phyloP scores from a whole-genome alignment of 1,139 yeast species.

The Spencermartinsiella ligniputridi region DNA sequence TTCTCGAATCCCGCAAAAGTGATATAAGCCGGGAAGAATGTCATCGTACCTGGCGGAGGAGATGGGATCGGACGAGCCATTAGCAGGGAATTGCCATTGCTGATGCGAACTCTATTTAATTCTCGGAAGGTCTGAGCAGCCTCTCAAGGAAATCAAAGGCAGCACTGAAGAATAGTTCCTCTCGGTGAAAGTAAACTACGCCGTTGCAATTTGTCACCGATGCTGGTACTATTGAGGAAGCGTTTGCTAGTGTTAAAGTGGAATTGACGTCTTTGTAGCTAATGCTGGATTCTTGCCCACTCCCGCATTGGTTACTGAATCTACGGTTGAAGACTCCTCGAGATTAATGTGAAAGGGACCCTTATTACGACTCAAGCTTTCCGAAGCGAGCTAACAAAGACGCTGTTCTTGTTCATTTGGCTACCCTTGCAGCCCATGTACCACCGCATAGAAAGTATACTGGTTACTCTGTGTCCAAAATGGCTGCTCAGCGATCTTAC shows the following conservation, averaged over 20 bases:
- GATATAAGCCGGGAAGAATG: conserved; percentile 1
- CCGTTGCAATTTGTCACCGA: background rate
- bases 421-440: background rate
- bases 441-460: background rate
- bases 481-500: background rate
- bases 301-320: background rate
- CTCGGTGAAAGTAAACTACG: background rate
- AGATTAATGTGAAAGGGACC: background rate
- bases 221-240: background rate
- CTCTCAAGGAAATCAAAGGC: background rate
- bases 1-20: background rate
- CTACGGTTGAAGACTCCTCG: background rate
- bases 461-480: background rate
- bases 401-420: background rate
- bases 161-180: background rate
- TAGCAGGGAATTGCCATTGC: conserved; percentile 1
- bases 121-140: background rate
- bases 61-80: conserved; percentile 3
- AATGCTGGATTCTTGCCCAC: background rate
- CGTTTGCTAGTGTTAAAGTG: background rate
- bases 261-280: background rate
- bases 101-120: conserved; percentile 3
- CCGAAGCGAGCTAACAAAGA: background rate
- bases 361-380: background rate
- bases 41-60: conserved; percentile 6